Conservation (phyloP, 1,284 basidiomycete genomes). For the Anthracocystis panici-leucophaei region DNA sequence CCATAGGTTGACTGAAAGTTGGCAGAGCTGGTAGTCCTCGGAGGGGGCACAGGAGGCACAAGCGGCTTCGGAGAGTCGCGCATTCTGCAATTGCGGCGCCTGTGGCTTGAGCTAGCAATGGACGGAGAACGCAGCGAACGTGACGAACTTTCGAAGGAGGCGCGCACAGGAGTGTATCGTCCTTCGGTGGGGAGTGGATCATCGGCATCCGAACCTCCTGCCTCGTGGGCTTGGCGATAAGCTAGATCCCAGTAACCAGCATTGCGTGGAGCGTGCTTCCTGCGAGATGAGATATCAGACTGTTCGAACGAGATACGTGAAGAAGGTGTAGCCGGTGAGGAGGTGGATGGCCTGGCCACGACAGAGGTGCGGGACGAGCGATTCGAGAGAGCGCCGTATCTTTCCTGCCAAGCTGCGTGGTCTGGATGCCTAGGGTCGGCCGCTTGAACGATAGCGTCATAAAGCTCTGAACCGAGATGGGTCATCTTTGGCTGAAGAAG, state of each 20-base stretch:
- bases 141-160: conserved; percentile 36
- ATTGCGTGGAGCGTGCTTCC: conserved; percentile 21
- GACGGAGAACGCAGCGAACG: conserved; percentile 27
- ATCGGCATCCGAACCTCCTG: conserved; percentile 34
- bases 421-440: conserved; percentile 46
- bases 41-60: conserved; percentile 42
- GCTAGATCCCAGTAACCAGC: conserved; percentile 10
- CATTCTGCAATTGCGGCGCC: conserved; percentile 25
- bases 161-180: conserved; percentile 13
- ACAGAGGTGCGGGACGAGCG: conserved; percentile 27
- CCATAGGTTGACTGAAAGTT: conserved; percentile 42
- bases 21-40: conserved; percentile 38
- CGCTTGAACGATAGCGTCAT: conserved; percentile 47
- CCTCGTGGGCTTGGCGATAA: conserved; percentile 10
- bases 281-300: conserved; percentile 12
- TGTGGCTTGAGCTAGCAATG: conserved; percentile 18
- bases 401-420: conserved; percentile 37
- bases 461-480: conserved; percentile 35
- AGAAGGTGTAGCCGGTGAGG: conserved; percentile 1
- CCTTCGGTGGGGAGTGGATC: conserved; percentile 20
- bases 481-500: conserved; percentile 10
- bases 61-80: conserved; percentile 33
- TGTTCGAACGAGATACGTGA: conserved; percentile 33
- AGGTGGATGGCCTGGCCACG: conserved; percentile 19
- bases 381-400: conserved; percentile 29